These are phyloP conservation scores for Novymonas esmeraldas DNA, from an alignment of 208 protist genomes.

Conservation along the genomic window DNA sequence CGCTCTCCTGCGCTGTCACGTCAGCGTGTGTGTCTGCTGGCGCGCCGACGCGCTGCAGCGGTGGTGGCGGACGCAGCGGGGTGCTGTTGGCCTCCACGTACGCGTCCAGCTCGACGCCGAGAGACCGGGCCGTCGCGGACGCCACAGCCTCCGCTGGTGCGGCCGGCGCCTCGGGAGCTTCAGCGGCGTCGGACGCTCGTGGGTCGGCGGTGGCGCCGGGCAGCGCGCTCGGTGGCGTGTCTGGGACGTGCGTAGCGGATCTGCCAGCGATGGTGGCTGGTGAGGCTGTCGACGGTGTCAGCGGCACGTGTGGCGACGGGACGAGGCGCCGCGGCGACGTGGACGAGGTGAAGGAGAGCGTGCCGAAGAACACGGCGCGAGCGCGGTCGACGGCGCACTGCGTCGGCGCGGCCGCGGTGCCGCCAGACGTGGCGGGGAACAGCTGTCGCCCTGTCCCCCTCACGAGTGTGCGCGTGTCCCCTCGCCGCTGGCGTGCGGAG, in stretches of 20 bases:
- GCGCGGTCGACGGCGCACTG: slow-evolving; percentile 69
- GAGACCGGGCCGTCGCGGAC: slow-evolving; percentile 5
- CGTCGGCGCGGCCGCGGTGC: neutral
- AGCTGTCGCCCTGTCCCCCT: neutral
- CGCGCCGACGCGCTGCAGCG: neutral
- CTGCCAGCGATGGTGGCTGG: neutral
- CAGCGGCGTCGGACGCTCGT: neutral
- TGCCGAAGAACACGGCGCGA: slow-evolving; percentile 67
- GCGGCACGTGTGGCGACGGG: slow-evolving; percentile 51
- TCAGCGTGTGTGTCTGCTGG: neutral
- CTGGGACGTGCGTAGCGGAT: neutral
- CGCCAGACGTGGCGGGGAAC: neutral
- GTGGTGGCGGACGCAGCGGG: slow-evolving; percentile 20
- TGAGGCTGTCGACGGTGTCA: slow-evolving; percentile 34
- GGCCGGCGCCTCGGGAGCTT: neutral
- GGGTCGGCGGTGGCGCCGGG: neutral
- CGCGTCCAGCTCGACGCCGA: slow-evolving; percentile 24
- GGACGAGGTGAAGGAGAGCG: slow-evolving; percentile 58
- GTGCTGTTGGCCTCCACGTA: slow-evolving; percentile 30
- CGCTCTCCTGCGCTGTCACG: neutral
- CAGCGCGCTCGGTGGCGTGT: neutral
- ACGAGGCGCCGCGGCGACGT: slow-evolving; percentile 60
- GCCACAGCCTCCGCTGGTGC: neutral
- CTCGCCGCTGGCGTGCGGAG: too few relatives aligned
- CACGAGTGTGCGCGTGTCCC: too few relatives aligned